A percentile compares a stretch with the other conserved stretches of the same genome.
Evolutionary conservation across 192 early-diverging fungal genomes (phyloP).

Genomic region (Rhizoclosmatium globosum): DNA sequence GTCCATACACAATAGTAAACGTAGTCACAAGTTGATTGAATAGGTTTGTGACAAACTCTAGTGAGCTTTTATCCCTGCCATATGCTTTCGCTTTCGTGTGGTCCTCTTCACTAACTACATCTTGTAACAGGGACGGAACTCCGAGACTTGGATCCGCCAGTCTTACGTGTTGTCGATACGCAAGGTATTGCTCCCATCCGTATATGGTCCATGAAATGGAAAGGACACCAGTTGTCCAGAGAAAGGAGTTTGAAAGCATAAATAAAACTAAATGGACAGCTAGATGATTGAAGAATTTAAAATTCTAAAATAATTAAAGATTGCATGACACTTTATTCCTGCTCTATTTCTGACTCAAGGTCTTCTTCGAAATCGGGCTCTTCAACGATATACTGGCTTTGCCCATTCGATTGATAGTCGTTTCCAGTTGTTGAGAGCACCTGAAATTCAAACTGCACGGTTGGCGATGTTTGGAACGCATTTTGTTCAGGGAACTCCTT

Average conservation of each 20-base stretch:
- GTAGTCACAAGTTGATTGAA: conserved; percentile 75
- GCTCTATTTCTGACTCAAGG: too few relatives aligned
- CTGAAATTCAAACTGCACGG: neutral
- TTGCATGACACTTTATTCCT: too few relatives aligned
- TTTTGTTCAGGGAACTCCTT: neutral
- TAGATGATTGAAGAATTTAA: too few relatives aligned
- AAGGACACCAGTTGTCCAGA: conserved; percentile 72
- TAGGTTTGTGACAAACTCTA: conserved; percentile 72
- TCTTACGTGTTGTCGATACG: conserved; percentile 79
- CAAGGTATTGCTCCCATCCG: conserved; percentile 83
- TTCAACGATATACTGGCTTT: neutral
- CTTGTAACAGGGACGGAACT: conserved; percentile 72
- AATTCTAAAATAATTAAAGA: too few relatives aligned
- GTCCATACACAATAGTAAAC: conserved; percentile 71
- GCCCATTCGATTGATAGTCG: neutral
- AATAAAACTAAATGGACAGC: too few relatives aligned
- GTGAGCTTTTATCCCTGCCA: conserved; percentile 81
- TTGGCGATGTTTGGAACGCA: neutral
- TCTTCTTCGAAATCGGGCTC: neutral
- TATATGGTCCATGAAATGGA: conserved; percentile 76
- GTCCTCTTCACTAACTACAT: conserved; percentile 77
- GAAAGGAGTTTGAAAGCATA: neutral
- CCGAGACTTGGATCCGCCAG: conserved; percentile 63
- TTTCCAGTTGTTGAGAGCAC: neutral
- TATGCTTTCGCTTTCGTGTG: conserved; percentile 73